A percentile compares a stretch with the other conserved stretches of the same genome.
These are phyloP conservation scores for Silene uniflora DNA, from an alignment of 148 eudicot species.

Conservation along the genomic window DNA sequence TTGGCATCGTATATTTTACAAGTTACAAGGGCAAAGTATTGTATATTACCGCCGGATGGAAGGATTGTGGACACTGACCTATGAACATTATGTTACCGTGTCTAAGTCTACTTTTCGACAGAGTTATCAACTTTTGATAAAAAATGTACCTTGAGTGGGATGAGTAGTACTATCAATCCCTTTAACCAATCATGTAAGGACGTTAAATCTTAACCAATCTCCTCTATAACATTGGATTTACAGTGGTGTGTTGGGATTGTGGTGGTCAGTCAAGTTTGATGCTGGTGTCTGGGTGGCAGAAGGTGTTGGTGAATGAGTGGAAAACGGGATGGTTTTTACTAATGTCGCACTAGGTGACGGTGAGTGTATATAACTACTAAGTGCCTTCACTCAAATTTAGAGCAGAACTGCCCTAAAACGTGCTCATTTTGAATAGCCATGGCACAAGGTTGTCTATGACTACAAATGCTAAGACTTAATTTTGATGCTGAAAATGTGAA, in stretches of 20 bases:
- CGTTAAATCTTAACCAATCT: background rate
- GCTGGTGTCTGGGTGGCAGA: background rate
- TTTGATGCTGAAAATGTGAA: too few species aligned
- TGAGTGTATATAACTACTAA: background rate
- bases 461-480: too few species aligned
- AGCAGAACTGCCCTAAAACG: background rate
- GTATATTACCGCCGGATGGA: too few species aligned
- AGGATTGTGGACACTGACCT: too few species aligned
- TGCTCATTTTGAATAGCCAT: too few species aligned
- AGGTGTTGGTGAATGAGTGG: background rate
- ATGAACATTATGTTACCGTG: too few species aligned
- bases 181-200: background rate
- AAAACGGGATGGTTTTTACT: background rate
- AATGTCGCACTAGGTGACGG: background rate
- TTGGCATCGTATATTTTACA: background rate
- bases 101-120: background rate
- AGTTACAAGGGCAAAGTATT: too few species aligned
- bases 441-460: too few species aligned
- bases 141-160: background rate
- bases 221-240: background rate
- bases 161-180: background rate
- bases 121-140: background rate
- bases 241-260: background rate
- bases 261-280: background rate
- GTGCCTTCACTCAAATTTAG: background rate